Conservation (phyloP, 2,329 filamentous ascomycete genomes). For the Colletotrichum viniferum region DNA sequence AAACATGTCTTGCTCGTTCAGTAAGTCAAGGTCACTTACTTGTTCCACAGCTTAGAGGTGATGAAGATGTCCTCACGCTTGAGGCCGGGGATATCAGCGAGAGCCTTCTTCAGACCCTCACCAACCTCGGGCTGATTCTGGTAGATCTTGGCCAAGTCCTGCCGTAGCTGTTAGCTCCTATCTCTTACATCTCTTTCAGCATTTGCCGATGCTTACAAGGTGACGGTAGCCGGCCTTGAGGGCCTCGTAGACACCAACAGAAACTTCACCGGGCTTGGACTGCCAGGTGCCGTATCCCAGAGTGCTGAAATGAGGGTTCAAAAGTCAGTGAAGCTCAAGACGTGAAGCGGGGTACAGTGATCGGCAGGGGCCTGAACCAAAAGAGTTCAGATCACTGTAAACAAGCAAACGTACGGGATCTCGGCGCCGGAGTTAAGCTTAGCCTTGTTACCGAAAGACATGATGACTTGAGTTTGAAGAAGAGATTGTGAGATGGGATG, state of each 20-base stretch:
- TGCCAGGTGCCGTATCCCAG: slow-evolving; percentile 65
- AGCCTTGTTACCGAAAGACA: slow-evolving; percentile 62
- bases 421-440: slow-evolving; percentile 68
- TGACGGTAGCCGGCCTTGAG: slow-evolving; percentile 69
- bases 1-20: no score
- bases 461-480: slow-evolving; percentile 30
- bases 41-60: slow-evolving; percentile 71
- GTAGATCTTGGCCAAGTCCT: slow-evolving; percentile 57
- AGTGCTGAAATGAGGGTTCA: slow-evolving; percentile 1
- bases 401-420: slow-evolving; percentile 50
- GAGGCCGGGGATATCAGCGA: slow-evolving; percentile 52
- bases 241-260: slow-evolving; percentile 66
- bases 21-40: slow-evolving; percentile 29
- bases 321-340: slow-evolving; percentile 45
- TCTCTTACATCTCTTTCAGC: fast-evolving
- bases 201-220: slow-evolving; percentile 38
- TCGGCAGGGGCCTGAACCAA: not conserved
- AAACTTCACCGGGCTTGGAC: slow-evolving; percentile 67
- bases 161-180: not conserved
- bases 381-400: not conserved
- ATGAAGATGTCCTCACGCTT: slow-evolving; percentile 64
- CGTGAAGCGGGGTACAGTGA: not conserved
- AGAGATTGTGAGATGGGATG: not conserved
- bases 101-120: slow-evolving; percentile 54
- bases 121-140: slow-evolving; percentile 68